These are phyloP conservation scores for Echites panduratus DNA, from an alignment of 257 asterid species.

Conservation along the genomic window DNA sequence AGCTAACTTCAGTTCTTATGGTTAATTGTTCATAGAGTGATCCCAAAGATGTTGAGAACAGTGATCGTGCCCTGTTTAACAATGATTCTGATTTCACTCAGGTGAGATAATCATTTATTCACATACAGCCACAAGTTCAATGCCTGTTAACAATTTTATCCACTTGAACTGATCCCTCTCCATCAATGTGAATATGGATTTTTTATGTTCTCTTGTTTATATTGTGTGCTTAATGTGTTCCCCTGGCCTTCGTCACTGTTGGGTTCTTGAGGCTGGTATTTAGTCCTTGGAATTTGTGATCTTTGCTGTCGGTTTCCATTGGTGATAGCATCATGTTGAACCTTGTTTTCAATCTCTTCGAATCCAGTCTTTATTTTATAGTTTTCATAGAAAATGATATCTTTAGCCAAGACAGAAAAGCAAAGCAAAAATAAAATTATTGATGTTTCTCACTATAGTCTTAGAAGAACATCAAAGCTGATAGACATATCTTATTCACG, in stretches of 20 bases:
- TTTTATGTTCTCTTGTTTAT: neutral
- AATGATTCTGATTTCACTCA: slow-evolving; percentile 35
- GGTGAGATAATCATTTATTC: slow-evolving; percentile 33
- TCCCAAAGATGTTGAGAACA: slow-evolving; percentile 33
- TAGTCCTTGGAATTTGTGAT: neutral
- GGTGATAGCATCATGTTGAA: neutral
- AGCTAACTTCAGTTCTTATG: slow-evolving; percentile 1
- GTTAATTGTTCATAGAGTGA: slow-evolving; percentile 40
- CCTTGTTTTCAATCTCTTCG: neutral
- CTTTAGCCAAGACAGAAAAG: neutral
- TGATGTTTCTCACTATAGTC: neutral
- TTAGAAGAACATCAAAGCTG: neutral
- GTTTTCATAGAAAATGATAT: neutral
- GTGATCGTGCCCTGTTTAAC: slow-evolving; percentile 31
- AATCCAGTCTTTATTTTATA: neutral
- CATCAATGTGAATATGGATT: neutral
- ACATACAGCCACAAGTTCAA: neutral
- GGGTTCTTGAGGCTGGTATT: neutral
- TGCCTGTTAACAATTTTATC: neutral
- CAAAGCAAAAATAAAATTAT: neutral
- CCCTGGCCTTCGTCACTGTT: neutral
- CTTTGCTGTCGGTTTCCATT: neutral
- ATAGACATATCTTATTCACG: neutral
- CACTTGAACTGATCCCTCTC: neutral
- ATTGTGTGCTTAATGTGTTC: neutral